Evolutionary conservation across 345 rosid genomes (phyloP), one percentile per base, ranked within the genome.

Genomic region (Excoecaria cochinchinensis): DNA sequence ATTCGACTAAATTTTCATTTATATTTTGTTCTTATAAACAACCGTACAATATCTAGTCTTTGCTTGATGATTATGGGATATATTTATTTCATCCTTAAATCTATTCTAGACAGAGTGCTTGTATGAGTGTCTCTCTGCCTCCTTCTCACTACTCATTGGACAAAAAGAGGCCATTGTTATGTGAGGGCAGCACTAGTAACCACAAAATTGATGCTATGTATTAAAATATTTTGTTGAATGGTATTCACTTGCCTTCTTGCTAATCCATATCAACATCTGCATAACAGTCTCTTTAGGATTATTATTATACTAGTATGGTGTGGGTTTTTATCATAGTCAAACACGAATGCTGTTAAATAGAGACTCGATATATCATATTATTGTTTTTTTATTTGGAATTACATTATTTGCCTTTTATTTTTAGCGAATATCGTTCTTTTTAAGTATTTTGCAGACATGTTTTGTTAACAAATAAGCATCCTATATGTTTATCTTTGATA

Each of bases 181-280:
- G 15, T 42, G 25, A 42, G 67, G 67, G 21, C 47, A 47, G 51
- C 21, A 47, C 31, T 11, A 31, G 13, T 60, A 15, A 24, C 39
- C 4, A 56, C 38, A 67, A 46, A 67, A 46, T 25, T 65, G 69
- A 13, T 22, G 55, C 38, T 5, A 44, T 22, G 57, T 24, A 4
- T 31, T 68, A 14, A 69, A 69, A 22, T 24, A 10, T 67, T 50
- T 36, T 63, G 62, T 63, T 51, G 22, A 69, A 69, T 48, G 38
- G 63, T 59, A 59, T 59, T 38, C 38, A 22, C 38, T 0, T 59
- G 57, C n/a, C 19, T 22, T 47, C 48, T 67, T 22, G 14, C 55
- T 67, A 46, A 42, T 46, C 21, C 22, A 38, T 65, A 42, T 65
- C 14, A 5, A 16, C 25, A 24, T 67, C 11, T 3, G 53, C 36